Evolutionary conservation across 192 early-diverging fungal genomes (phyloP).

Genomic region (Jimgerdemannia lactiflua): DNA sequence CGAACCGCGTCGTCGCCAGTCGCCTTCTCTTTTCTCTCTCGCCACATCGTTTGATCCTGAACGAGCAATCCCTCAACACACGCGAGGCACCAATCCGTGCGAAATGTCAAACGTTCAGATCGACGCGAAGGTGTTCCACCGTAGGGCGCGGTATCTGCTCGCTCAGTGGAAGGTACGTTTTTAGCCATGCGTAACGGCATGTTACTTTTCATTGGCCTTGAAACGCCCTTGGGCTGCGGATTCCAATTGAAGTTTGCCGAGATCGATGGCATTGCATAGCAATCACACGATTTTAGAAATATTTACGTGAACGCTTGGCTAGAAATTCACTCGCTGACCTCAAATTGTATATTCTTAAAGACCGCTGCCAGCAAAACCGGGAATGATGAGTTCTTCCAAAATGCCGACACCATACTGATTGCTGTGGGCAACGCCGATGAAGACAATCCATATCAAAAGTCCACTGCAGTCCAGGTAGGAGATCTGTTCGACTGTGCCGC

Average conservation of each 20-base stretch:
- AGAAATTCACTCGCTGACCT: not conserved
- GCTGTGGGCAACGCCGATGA: slow-evolving; percentile 68
- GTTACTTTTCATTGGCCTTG: not conserved
- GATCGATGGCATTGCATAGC: not conserved
- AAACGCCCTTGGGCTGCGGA: not conserved
- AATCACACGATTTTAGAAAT: not conserved
- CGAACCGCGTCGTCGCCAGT: not conserved
- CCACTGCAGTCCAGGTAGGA: slow-evolving; percentile 63
- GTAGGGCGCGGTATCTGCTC: slow-evolving; percentile 33
- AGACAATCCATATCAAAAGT: slow-evolving; percentile 71
- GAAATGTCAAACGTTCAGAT: slow-evolving; percentile 22
- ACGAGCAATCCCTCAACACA: not conserved
- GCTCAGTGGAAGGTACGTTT: slow-evolving; percentile 38
- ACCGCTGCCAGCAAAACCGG: slow-evolving; percentile 9
- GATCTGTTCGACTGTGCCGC: not conserved
- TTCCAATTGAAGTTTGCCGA: not conserved
- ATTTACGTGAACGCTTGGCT: not conserved
- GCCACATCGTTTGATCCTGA: not conserved
- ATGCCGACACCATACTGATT: slow-evolving; percentile 58
- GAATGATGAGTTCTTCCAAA: slow-evolving; percentile 45
- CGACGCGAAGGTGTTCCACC: slow-evolving; percentile 44
- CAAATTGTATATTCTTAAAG: not conserved
- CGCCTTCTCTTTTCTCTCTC: too few species aligned
- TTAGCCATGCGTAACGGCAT: not conserved
- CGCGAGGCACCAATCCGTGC: not conserved